Evolutionary conservation across 139 green algal species (phyloP), one percentile per base, ranked within the genome.

Genomic region (Spirogloea muscicola): DNA sequence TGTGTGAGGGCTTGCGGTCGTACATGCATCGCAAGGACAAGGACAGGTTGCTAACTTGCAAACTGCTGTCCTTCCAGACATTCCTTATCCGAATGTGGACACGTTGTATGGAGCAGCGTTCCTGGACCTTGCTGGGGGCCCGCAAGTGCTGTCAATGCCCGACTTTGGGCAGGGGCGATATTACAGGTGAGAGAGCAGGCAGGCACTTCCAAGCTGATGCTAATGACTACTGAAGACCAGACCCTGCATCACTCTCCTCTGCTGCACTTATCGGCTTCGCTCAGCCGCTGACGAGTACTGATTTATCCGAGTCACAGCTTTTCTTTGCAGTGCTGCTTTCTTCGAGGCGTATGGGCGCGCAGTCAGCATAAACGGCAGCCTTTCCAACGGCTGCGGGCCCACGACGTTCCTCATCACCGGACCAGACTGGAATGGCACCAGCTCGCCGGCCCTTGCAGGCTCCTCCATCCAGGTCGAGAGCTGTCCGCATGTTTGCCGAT

Each of bases 291-390:
- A n/a, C n/a, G n/a, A n/a, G n/a, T 1, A 18, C 33, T 2, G 55
- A 29, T n/a, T 16, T 16, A 16, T 52, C 16, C 16, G 13, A n/a
- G 13, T 52, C 43, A n/a, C 43, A n/a, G 43, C 16, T 10, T 10
- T 51, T 10, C 43, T 10, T 10, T 41, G 31, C 57, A 64, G 57
- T 39, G 25, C n/a, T 6, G 57, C 25, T 10, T 64, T 44, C 57
- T 64, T 64, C 57, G 33, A 64, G 1, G n/a, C 57, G 25, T 64
- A 64, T 18, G 57, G 57, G 3, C 57, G 33, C 18, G 57, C 27
- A 0, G 40, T 46, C 57, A 64, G 57, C 13, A 31, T 64, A 7
- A 64, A 64, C 57, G 57, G 57, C 57, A 64, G 57, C 57, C 57
- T 33, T 13, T 33, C 57, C 57, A 64, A 64, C 57, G 57, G 57